Conservation (phyloP, 352 stramenopile species). For the Paralagenidium karlingii region DNA sequence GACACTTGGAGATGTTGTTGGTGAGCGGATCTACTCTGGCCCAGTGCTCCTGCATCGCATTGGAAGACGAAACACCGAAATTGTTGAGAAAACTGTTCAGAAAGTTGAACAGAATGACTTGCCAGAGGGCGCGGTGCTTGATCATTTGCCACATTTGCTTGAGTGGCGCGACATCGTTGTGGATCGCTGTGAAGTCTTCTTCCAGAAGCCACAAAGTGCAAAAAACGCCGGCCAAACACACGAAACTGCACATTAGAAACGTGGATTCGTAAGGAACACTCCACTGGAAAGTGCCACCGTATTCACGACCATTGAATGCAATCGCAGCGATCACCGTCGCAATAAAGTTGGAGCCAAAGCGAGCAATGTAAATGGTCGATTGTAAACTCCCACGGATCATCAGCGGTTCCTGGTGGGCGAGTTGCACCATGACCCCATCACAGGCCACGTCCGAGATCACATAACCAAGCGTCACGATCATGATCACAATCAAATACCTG, state of each 20-base stretch:
- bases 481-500: conserved; percentile 11
- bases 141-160: conserved; percentile 58
- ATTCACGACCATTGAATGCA: conserved; percentile 46
- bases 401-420: conserved; percentile 54
- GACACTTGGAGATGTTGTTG: conserved; percentile 33
- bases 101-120: conserved; percentile 54
- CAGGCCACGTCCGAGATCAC: conserved; percentile 56
- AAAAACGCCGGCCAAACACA: conserved; percentile 15
- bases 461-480: conserved; percentile 44
- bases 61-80: conserved; percentile 29
- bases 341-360: conserved; percentile 48
- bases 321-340: conserved; percentile 16
- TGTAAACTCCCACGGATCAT: conserved; percentile 41
- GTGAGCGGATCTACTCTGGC: conserved; percentile 34
- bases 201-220: conserved; percentile 34
- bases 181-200: conserved; percentile 12
- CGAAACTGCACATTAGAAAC: conserved; percentile 16
- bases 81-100: conserved; percentile 42
- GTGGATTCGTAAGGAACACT: conserved; percentile 23
- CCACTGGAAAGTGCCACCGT: conserved; percentile 45
- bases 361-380: conserved; percentile 35
- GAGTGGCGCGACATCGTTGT: conserved; percentile 22
- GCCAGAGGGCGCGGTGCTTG: conserved; percentile 55
- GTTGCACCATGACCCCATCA: conserved; percentile 58
- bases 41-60: conserved; percentile 43